Percentiles rank a stretch among this genome's conserved stretches.
phyloP scores from a whole-genome alignment of 1,284 basidiomycete species.

The Heterobasidion irregulare region DNA sequence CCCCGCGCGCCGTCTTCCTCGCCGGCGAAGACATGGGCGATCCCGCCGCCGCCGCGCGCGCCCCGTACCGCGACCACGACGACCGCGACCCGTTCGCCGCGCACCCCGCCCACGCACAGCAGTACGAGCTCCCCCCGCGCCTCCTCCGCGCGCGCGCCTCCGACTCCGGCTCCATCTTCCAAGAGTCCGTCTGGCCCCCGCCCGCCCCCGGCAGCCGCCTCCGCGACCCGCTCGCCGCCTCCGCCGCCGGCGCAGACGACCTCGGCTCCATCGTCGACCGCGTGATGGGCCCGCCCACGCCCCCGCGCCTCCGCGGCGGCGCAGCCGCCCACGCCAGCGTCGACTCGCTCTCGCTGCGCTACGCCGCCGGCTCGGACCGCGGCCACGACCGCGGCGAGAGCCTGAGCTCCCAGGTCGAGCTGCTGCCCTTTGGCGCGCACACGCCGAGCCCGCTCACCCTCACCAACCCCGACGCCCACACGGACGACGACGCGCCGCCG shows the following conservation, averaged over 20 bases:
- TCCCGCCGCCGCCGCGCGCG: slow-evolving; percentile 19
- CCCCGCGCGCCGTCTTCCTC: slow-evolving; percentile 30
- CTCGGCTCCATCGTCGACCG: slow-evolving; percentile 38
- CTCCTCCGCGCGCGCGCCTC: slow-evolving; percentile 32
- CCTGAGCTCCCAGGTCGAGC: not conserved
- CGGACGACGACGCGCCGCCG: slow-evolving; percentile 14
- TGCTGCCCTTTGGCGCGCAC: not conserved
- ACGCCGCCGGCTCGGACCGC: not conserved
- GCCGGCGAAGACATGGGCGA: slow-evolving; percentile 40
- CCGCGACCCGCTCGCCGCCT: slow-evolving; percentile 33
- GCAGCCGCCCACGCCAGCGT: slow-evolving; percentile 20
- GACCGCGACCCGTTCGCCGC: slow-evolving; percentile 3
- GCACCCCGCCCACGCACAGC: not conserved
- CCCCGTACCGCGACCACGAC: slow-evolving; percentile 12
- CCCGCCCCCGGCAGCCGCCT: slow-evolving; percentile 29
- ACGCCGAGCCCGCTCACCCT: slow-evolving; percentile 9
- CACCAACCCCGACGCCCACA: slow-evolving; percentile 17
- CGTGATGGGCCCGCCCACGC: slow-evolving; percentile 40
- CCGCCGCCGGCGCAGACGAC: slow-evolving; percentile 24
- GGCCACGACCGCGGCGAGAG: not conserved
- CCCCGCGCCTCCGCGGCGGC: not conserved
- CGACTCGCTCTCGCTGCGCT: not conserved
- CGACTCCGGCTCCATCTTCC: slow-evolving; percentile 40
- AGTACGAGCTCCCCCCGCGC: slow-evolving; percentile 18
- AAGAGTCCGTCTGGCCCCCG: slow-evolving; percentile 41